Conservation (phyloP, 306 rosid species). For the Sophora flavescens region DNA sequence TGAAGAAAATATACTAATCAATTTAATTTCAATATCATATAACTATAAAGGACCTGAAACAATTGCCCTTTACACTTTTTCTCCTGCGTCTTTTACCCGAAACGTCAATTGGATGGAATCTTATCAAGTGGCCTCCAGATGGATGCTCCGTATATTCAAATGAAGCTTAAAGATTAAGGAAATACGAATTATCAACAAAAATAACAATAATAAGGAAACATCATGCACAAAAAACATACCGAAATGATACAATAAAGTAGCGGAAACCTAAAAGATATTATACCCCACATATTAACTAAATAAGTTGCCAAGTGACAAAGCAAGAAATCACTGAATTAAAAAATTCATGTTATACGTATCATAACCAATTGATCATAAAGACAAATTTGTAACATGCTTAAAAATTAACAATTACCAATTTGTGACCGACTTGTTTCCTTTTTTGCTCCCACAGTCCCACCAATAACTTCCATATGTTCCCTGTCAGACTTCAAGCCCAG, state of each 20-base stretch:
- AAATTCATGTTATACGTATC: too few relatives aligned
- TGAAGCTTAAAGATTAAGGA: constrained; percentile 46
- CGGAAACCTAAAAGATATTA: not conserved
- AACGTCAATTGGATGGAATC: constrained; percentile 23
- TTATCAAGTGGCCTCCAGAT: constrained; percentile 1
- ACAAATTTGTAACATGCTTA: too few relatives aligned
- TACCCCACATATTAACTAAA: not conserved
- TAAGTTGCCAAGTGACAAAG: constrained; percentile 4
- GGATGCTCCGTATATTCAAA: constrained; percentile 37
- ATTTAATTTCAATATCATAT: not conserved
- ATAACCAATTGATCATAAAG: too few relatives aligned
- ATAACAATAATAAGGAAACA: too few relatives aligned
- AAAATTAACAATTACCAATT: too few relatives aligned
- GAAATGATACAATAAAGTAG: constrained; percentile 21
- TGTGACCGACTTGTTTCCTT: too few relatives aligned
- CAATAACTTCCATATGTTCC: too few relatives aligned
- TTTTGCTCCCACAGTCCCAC: not conserved
- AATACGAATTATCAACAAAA: not conserved
- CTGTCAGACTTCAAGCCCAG: not conserved
- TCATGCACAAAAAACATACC: not conserved
- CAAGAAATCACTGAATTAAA: not conserved
- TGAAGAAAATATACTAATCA: not conserved
- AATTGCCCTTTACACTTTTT: not conserved
- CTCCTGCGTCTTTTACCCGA: not conserved
- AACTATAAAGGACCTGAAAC: not conserved